Evolutionary conservation across 139 green algal genomes (phyloP).

Genomic region (Nannochloris sp.): DNA sequence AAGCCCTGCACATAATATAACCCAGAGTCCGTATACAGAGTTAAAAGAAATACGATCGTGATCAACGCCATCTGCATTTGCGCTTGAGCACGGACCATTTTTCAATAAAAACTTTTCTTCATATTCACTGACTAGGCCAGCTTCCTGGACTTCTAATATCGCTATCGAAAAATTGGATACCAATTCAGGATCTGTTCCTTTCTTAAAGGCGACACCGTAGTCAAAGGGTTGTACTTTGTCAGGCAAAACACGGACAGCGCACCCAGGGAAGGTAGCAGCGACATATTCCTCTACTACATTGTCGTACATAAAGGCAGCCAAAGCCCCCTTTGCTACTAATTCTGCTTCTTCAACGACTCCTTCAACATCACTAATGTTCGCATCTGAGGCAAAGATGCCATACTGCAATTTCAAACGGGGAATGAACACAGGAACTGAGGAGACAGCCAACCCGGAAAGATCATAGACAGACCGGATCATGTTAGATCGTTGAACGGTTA

Average conservation of each 20-base stretch:
- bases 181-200: not conserved
- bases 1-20: not conserved
- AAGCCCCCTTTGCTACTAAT: not conserved
- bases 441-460: not conserved
- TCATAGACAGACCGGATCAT: constrained; percentile 2
- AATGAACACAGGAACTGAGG: not conserved
- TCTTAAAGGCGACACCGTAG: constrained; percentile 2
- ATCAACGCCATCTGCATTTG: not conserved
- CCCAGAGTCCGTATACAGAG: constrained; percentile 1
- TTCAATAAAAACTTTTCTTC: not conserved
- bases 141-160: constrained; percentile 1
- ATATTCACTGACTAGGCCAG: not conserved
- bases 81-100: not conserved
- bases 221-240: constrained; percentile 7
- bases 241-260: not conserved
- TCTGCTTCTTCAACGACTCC: not conserved
- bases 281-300: not conserved
- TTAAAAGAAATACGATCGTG: constrained; percentile 3
- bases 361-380: not conserved
- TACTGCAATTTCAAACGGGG: not conserved
- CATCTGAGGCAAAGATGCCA: not conserved
- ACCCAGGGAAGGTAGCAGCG: not conserved
- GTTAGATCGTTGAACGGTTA: not conserved
- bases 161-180: not conserved
- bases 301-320: constrained; percentile 1